Percentiles rank a stretch among this genome's conserved stretches.
phyloP scores from a whole-genome alignment of 345 rosid genomes.

The Geranium rotundifolium region DNA sequence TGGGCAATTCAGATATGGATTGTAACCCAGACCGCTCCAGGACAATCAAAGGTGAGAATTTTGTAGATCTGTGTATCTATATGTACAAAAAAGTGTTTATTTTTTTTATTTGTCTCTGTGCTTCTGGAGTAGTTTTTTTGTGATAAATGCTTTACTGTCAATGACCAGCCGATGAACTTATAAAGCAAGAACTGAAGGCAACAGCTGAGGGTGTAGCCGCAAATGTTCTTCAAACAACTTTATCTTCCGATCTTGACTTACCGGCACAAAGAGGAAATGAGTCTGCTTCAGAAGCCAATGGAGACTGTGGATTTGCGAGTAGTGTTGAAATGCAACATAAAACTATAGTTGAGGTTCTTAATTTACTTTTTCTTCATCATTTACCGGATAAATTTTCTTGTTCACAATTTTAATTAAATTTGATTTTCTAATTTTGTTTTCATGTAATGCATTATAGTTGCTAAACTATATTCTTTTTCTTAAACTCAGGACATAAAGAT shows the following conservation, averaged over 20 bases:
- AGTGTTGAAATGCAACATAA: conserved; percentile 27
- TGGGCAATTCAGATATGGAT: conserved; percentile 21
- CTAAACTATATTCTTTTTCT: not conserved
- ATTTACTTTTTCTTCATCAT: not conserved
- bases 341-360: conserved; percentile 43
- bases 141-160: not conserved
- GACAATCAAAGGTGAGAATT: conserved; percentile 31
- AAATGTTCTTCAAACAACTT: conserved; percentile 34
- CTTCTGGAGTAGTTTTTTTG: not conserved
- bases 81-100: no score
- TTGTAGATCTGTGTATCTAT: not conserved
- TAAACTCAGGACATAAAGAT: conserved; percentile 32
- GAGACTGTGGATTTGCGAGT: conserved; percentile 16
- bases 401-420: no score
- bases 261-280: conserved; percentile 15
- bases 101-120: conserved; percentile 1
- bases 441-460: not conserved
- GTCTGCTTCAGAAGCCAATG: conserved; percentile 17
- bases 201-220: conserved; percentile 70
- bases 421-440: not conserved
- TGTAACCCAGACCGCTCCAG: conserved; percentile 18
- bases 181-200: conserved; percentile 56
- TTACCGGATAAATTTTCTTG: not conserved
- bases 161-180: conserved; percentile 40
- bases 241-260: conserved; percentile 22